These are phyloP conservation scores for Lactifluus piperatus DNA, from an alignment of 768 basidiomycete species.

Conservation along the genomic window DNA sequence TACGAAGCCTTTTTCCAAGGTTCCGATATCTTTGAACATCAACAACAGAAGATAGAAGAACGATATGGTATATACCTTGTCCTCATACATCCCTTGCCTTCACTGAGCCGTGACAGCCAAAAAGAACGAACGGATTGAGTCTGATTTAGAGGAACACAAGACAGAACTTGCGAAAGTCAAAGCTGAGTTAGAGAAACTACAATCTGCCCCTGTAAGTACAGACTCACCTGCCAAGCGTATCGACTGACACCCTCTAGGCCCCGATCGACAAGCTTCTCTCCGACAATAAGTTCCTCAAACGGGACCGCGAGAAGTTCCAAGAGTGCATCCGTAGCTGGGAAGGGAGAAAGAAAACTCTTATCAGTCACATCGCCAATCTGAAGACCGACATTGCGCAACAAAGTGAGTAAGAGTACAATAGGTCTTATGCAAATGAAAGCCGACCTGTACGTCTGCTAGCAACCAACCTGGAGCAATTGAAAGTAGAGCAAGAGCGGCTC, in stretches of 20 bases:
- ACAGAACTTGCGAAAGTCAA: constrained; percentile 39
- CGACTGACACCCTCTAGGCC: constrained; percentile 24
- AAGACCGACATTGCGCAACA: constrained; percentile 52
- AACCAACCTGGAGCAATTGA: constrained; percentile 49
- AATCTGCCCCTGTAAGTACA: constrained; percentile 47
- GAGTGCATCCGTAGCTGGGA: constrained; percentile 66
- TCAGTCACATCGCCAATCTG: constrained; percentile 57
- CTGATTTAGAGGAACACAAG: constrained; percentile 52
- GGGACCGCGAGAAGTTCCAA: constrained; percentile 73
- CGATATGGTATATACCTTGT: constrained; percentile 53
- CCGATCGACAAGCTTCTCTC: constrained; percentile 56
- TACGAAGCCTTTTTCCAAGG: constrained; percentile 62
- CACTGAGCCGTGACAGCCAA: constrained; percentile 36
- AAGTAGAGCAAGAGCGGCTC: constrained; percentile 54
- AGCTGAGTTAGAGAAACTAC: constrained; percentile 48
- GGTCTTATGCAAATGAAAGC: background rate
- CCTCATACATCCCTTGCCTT: background rate
- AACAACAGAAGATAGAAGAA: constrained; percentile 60
- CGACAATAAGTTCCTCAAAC: constrained; percentile 52
- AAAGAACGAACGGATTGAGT: constrained; percentile 61
- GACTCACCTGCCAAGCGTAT: background rate
- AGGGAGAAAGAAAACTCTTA: constrained; percentile 55
- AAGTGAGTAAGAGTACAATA: constrained; percentile 32
- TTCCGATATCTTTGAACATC: constrained; percentile 59
- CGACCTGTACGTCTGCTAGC: background rate